Evolutionary conservation across 2,329 filamentous ascomycete species (phyloP), one percentile per base, ranked within the genome.

Genomic region (Aspergillus intermedius): DNA sequence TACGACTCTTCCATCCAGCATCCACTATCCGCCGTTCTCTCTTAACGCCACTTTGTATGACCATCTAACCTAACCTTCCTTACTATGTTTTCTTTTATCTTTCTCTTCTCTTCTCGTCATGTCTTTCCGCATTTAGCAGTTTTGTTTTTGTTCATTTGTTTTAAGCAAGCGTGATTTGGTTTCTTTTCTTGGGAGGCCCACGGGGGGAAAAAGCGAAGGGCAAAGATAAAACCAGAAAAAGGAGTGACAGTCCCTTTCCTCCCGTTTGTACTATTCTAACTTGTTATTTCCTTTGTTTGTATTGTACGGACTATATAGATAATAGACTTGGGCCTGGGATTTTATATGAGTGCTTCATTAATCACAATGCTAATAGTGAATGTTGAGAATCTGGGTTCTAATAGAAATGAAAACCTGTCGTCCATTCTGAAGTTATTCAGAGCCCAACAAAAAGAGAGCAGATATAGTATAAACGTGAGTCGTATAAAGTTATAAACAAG

Each of bases 51-150:
- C 10, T 43, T 48, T 49, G 23, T 40, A 56, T 47, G 52, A 58
- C 48, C 41, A 15, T 7, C 9, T n/a, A 9, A 25, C 23, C 21
- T n/a, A 53, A 54, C 56, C 48, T 15, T 42, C 39, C 40, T 39
- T 46, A 49, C 42, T 46, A 32, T 42, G 52, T 52, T 52, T 55
- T 44, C 49, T 54, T 34, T 39, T 46, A 9, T 49, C 28, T 54
- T 55, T 47, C 45, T 44, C 44, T 52, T 54, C 50, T 23, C 51
- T 50, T 51, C 55, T 50, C 44, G 48, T 50, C 49, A 56, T 54
- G 55, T 55, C 54, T 58, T 53, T 58, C 58, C 46, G 49, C 47
- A 54, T 52, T 52, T 48, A 57, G 58, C 23, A 43, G 13, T 43
- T 25, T 43, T 15, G 13, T 43, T 43, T 42, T 28, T 25, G 37